Evolutionary conservation across 2,329 filamentous ascomycete species (phyloP).

Genomic region (Magnaporthiopsis rhizophila): DNA sequence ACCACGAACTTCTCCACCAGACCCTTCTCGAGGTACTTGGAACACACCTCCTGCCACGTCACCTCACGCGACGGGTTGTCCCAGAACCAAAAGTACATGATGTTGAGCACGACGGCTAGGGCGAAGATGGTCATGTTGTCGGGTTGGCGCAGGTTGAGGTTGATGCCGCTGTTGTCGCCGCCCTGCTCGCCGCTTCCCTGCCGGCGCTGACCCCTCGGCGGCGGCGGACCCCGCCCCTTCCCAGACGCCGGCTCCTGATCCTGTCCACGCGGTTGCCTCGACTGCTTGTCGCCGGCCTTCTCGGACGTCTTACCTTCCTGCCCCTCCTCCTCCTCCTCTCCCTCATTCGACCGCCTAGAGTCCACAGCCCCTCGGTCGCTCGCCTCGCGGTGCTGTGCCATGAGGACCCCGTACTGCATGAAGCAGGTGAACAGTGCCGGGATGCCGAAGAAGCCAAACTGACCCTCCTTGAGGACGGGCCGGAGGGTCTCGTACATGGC

Average conservation of each 20-base stretch:
- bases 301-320: conserved; percentile 1
- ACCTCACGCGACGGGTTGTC: conserved; percentile 54
- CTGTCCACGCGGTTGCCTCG: conserved; percentile 9
- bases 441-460: conserved; percentile 35
- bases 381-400: conserved; percentile 35
- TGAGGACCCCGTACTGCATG: conserved; percentile 27
- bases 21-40: conserved; percentile 90
- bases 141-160: conserved; percentile 8
- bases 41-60: conserved; percentile 94
- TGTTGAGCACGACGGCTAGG: not conserved
- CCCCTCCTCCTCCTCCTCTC: conserved; percentile 12
- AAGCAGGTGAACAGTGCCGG: conserved; percentile 53
- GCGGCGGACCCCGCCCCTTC: not conserved
- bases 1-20: conserved; percentile 89
- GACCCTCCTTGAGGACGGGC: conserved; percentile 47
- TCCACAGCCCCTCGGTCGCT: conserved; percentile 14
- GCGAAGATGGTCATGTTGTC: conserved; percentile 11
- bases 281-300: not conserved
- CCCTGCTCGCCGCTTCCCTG: conserved; percentile 24
- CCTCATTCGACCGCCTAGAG: conserved; percentile 4
- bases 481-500: conserved; percentile 54
- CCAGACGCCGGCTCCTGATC: conserved; percentile 15
- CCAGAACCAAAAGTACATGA: conserved; percentile 34
- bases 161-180: conserved; percentile 20
- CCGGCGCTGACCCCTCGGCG: not conserved